Evolutionary conservation across 2,329 filamentous ascomycete genomes (phyloP).

Genomic region (Akanthomyces lecanii): DNA sequence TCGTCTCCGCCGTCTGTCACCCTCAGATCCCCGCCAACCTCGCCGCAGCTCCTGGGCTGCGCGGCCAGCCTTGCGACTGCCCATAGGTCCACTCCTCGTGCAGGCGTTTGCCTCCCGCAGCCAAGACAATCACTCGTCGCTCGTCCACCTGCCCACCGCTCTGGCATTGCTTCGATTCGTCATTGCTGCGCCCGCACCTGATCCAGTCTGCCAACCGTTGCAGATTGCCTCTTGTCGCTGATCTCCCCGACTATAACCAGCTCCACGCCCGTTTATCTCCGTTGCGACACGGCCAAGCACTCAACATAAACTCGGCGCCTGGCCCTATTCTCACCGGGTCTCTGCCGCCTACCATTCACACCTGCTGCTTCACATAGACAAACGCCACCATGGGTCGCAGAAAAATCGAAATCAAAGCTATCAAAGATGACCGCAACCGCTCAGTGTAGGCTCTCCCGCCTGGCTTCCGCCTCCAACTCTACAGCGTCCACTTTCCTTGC

Average conservation of each 20-base stretch:
- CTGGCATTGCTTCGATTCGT: not conserved
- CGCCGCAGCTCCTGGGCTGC: not conserved
- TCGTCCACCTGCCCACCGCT: not conserved
- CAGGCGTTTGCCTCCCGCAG: conserved; percentile 4
- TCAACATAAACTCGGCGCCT: conserved; percentile 4
- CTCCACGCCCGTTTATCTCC: not conserved
- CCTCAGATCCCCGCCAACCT: not conserved
- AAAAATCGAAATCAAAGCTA: conserved; percentile 99
- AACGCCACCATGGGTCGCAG: conserved; percentile 73
- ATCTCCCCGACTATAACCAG: not conserved
- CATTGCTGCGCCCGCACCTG: not conserved
- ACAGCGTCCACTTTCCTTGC: not conserved
- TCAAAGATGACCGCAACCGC: conserved; percentile 96
- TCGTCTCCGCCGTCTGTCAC: not conserved
- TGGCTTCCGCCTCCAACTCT: not conserved
- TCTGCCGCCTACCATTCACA: conserved; percentile 3
- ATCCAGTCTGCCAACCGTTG: not conserved
- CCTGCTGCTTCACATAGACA: conserved; percentile 13
- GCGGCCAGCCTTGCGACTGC: conserved; percentile 1
- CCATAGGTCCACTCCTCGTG: not conserved
- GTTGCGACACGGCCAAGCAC: not conserved
- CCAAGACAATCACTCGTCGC: not conserved
- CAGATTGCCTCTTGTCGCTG: not conserved
- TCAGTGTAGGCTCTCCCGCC: conserved; percentile 72
- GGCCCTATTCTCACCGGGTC: not conserved